Evolutionary conservation across 75 land plant genomes (phyloP).

Genomic region (Ceratopteris richardii): DNA sequence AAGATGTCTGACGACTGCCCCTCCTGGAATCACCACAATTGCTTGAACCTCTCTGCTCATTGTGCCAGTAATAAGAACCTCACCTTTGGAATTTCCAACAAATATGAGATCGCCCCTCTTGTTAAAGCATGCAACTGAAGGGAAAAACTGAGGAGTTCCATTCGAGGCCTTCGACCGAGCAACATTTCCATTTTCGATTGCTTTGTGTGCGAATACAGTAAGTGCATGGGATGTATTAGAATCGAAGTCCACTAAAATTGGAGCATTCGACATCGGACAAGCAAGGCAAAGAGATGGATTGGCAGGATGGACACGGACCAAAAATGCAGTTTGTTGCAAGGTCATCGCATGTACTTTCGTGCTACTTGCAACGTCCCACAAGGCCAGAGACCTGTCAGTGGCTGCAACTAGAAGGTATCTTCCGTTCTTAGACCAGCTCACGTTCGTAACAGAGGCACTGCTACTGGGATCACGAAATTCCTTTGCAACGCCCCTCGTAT

Average conservation of each 20-base stretch:
- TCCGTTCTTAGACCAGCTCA: constrained; percentile 94
- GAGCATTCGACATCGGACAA: constrained; percentile 85
- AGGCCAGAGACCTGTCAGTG: constrained; percentile 75
- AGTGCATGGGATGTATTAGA: constrained; percentile 47
- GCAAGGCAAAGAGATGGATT: constrained; percentile 69
- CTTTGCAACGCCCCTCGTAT: constrained; percentile 86
- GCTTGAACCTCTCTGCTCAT: constrained; percentile 37
- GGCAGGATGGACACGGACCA: constrained; percentile 82
- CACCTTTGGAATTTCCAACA: constrained; percentile 93
- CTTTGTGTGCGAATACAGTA: constrained; percentile 46
- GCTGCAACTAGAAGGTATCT: constrained; percentile 68
- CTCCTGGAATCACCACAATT: constrained; percentile 51
- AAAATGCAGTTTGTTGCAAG: constrained; percentile 66
- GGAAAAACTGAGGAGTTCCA: constrained; percentile 49
- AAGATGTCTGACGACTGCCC: constrained; percentile 65
- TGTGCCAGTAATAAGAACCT: constrained; percentile 62
- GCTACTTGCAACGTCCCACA: constrained; percentile 77
- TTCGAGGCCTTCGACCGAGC: constrained; percentile 56
- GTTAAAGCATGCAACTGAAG: constrained; percentile 82
- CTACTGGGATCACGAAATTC: constrained; percentile 68
- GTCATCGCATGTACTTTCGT: constrained; percentile 41
- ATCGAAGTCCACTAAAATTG: constrained; percentile 73
- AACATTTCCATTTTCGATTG: constrained; percentile 23
- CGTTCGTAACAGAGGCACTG: constrained; percentile 74
- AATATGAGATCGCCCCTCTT: constrained; percentile 84